phyloP scores from a whole-genome alignment of 306 rosid species.

The Neltuma alba region DNA sequence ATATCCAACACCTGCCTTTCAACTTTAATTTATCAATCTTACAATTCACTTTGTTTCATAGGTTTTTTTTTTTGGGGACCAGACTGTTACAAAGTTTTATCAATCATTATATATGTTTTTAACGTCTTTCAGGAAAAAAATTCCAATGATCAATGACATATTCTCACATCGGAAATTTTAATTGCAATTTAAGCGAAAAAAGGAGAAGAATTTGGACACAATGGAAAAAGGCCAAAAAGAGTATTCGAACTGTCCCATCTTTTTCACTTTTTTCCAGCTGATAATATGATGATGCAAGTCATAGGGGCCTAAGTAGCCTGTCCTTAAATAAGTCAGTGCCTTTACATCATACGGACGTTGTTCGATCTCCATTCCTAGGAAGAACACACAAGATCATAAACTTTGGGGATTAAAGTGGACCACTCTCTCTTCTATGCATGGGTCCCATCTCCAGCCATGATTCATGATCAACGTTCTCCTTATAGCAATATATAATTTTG shows the following conservation, averaged over 20 bases:
- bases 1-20: too few species aligned
- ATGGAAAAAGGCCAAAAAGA: constrained; percentile 13
- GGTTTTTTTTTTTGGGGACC: neutral
- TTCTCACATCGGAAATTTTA: neutral
- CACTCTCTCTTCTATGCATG: neutral
- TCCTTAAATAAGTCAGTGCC: neutral
- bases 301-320: constrained; percentile 1
- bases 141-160: neutral
- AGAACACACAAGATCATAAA: constrained; percentile 18
- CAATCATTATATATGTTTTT: neutral
- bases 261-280: constrained; percentile 31
- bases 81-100: too few species aligned
- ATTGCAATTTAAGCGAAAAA: neutral
- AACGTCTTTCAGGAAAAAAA: neutral
- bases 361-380: constrained; percentile 14
- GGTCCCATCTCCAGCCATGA: constrained; percentile 26
- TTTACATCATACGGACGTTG: constrained; percentile 28
- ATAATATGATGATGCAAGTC: constrained; percentile 8
- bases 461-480: constrained; percentile 24
- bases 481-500: neutral
- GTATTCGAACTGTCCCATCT: neutral
- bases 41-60: neutral
- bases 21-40: too few species aligned
- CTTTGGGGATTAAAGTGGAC: constrained; percentile 12
- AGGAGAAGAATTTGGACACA: neutral